These are phyloP conservation scores for Trifolium fragiferum DNA, from an alignment of 306 rosid species.

Conservation along the genomic window DNA sequence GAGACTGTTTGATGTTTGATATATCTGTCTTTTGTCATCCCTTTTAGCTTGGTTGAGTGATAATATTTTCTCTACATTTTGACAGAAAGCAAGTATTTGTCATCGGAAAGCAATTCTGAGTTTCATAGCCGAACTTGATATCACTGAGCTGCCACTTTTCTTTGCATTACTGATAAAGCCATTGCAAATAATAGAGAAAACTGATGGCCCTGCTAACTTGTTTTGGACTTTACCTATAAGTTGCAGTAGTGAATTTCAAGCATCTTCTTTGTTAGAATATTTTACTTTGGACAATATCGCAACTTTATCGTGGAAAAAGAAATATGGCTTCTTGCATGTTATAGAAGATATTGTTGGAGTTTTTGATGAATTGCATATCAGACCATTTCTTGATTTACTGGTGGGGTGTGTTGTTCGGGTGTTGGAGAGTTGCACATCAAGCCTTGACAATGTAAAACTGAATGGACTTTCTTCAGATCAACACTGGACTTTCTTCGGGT, in stretches of 20 bases:
- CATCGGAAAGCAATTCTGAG: constrained; percentile 84
- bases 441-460: constrained; percentile 55
- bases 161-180: constrained; percentile 81
- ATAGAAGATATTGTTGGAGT: constrained; percentile 81
- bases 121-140: constrained; percentile 81
- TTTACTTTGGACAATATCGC: constrained; percentile 66
- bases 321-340: constrained; percentile 85
- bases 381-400: constrained; percentile 77
- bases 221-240: constrained; percentile 59
- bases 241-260: constrained; percentile 57
- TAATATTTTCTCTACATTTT: constrained; percentile 28
- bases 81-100: constrained; percentile 79
- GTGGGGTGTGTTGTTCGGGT: constrained; percentile 88
- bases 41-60: constrained; percentile 24
- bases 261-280: constrained; percentile 60
- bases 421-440: constrained; percentile 72
- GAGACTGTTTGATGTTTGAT: no score
- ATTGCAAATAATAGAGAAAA: constrained; percentile 62
- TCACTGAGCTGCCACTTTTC: constrained; percentile 83
- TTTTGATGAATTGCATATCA: constrained; percentile 78
- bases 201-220: constrained; percentile 64
- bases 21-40: not conserved
- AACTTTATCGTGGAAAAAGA: constrained; percentile 78
- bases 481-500: no score
- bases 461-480: constrained; percentile 47